These are phyloP conservation scores for Fraxinus cuspidata DNA, from an alignment of 257 asterid genomes.

Conservation along the genomic window DNA sequence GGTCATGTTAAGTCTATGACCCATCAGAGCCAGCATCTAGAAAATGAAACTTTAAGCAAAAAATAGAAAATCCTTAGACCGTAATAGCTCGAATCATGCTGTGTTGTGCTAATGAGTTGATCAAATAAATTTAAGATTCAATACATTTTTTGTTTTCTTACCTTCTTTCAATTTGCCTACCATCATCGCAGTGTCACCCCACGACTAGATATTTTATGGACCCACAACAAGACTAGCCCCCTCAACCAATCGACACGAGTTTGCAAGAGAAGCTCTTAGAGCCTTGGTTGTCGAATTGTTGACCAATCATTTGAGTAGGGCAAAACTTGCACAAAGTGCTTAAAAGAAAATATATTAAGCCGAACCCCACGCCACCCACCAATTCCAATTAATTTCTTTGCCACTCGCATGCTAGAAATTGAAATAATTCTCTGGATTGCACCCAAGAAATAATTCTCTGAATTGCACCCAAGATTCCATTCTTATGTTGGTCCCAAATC, in stretches of 20 bases:
- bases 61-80: not conserved
- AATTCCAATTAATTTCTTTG: not conserved
- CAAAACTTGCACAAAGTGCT: conserved; percentile 2
- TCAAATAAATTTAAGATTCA: not conserved
- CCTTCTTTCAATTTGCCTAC: not conserved
- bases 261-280: not conserved
- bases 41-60: not conserved
- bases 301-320: conserved; percentile 8
- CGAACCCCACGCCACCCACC: not conserved
- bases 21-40: not conserved
- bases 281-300: not conserved
- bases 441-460: not conserved
- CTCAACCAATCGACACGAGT: not conserved
- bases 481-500: not conserved
- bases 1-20: not conserved
- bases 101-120: not conserved
- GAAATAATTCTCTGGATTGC: not conserved
- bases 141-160: not conserved
- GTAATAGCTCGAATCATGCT: not conserved
- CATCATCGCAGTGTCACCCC: not conserved
- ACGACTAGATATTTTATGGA: not conserved
- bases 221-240: not conserved
- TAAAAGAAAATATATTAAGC: not conserved
- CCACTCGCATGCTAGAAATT: conserved; percentile 1
- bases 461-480: conserved; percentile 5